Evolutionary conservation across 2,329 filamentous ascomycete genomes (phyloP), one percentile per base, ranked within the genome.

Genomic region (Pseudohalonectria lignicola): DNA sequence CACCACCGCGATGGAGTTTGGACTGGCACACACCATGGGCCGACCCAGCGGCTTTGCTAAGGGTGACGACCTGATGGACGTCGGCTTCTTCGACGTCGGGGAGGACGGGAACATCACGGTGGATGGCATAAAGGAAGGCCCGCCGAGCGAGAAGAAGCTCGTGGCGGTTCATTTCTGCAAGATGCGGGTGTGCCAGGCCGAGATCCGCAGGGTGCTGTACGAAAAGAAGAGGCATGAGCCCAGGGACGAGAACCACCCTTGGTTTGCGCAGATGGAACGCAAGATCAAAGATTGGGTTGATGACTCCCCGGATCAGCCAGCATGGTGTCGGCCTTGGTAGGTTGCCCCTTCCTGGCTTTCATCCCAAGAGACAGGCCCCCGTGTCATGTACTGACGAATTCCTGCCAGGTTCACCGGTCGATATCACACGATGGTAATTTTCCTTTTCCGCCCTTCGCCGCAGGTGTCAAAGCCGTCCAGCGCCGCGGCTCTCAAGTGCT

Each of bases 81-180:
- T 96, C 35, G 70, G 76, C 25, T 94, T 90, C 52, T 94, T 94
- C 52, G 76, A 86, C 46, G 70, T 80, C 2, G 80, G 86, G 28
- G 81, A 86, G 49, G 92, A 98, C 59, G 71, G 79, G 36, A 81
- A 82, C 56, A 95, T 98, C 48, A 88, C 81, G 2, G 67, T 75
- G 2, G 68, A 80, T 25, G 88, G 86, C 3, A 82, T 95, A 40
- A 63, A 77, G 17, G 71, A 79, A 0, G 83, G 80, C 1, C 81
- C 80, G 5, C 69, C 75, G 2, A 86, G 84, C 28, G 71, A 88
- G 47, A 86, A 84, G 53, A 98, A 98, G 57, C 76, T 85, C 49
- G 79, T 94, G 19, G 81, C 86, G 3, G 87, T 95, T 43, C 90
- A 98, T 55, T 92, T 94, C 50, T 87, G 87, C 64, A 90, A 85